These are phyloP conservation scores for Nitzschia sp. DNA, from an alignment of 108 stramenopile genomes.

Conservation along the genomic window DNA sequence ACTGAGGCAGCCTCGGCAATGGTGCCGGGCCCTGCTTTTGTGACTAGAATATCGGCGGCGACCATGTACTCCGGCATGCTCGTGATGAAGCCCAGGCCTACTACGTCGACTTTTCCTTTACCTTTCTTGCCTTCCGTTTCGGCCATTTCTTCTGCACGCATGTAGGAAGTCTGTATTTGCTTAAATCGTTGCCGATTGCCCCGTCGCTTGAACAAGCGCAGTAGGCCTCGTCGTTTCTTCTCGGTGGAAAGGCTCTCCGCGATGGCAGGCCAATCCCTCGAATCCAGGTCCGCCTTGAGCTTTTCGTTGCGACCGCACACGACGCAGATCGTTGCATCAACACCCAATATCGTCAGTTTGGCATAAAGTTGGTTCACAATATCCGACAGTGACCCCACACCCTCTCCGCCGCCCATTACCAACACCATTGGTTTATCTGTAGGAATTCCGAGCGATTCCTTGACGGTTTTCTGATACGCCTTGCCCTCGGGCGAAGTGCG, in stretches of 20 bases:
- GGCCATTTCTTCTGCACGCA: conserved; percentile 10
- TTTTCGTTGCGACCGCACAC: conserved; percentile 93
- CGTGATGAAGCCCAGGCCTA: conserved; percentile 89
- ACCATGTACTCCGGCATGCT: conserved; percentile 97
- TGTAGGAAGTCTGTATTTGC: not conserved
- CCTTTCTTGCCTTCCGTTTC: conserved; percentile 5
- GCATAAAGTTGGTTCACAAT: conserved; percentile 81
- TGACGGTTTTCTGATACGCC: conserved; percentile 46
- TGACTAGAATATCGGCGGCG: conserved; percentile 90
- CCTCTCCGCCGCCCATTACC: conserved; percentile 97
- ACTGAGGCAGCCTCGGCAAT: conserved; percentile 95
- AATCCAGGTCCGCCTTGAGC: conserved; percentile 61
- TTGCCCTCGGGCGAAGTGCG: conserved; percentile 54
- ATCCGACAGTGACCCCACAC: conserved; percentile 78
- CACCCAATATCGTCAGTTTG: conserved; percentile 49
- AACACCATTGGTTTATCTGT: conserved; percentile 70
- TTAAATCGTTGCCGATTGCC: conserved; percentile 9
- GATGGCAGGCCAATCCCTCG: conserved; percentile 69
- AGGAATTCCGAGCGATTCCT: conserved; percentile 61
- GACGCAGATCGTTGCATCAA: conserved; percentile 89
- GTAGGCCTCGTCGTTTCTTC: conserved; percentile 5
- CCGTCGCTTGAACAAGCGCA: conserved; percentile 3
- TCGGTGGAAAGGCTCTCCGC: not conserved
- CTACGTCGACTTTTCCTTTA: conserved; percentile 70
- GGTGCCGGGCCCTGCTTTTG: conserved; percentile 97